Percentiles rank a stretch among this genome's conserved stretches.
Evolutionary conservation across 805 yeast species (phyloP).

Genomic region (Candida broadrunensis): DNA sequence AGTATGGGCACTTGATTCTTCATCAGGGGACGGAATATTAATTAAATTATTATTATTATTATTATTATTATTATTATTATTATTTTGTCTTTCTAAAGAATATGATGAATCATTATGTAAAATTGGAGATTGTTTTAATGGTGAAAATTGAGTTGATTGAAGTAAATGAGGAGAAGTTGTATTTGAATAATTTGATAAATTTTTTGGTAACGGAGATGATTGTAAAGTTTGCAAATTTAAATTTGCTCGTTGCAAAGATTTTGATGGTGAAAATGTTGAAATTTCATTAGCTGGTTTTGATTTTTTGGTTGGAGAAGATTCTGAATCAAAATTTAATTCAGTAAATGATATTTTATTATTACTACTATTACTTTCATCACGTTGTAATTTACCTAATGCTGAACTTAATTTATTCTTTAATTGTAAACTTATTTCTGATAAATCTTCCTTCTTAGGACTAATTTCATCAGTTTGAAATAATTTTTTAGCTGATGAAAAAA

Average conservation of each 20-base stretch:
- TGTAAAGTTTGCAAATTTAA: slow-evolving; percentile 37
- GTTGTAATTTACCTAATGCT: slow-evolving; percentile 40
- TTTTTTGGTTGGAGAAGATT: slow-evolving; percentile 25
- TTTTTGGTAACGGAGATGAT: slow-evolving; percentile 24
- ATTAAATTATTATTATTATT: slow-evolving; percentile 1
- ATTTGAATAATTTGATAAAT: slow-evolving; percentile 1
- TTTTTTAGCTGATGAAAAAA: slow-evolving; percentile 36
- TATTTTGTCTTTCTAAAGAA: too few relatives aligned
- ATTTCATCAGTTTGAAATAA: slow-evolving; percentile 28
- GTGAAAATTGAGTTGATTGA: slow-evolving; percentile 2
- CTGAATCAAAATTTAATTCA: slow-evolving; percentile 23
- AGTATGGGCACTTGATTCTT: slow-evolving; percentile 43
- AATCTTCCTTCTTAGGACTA: slow-evolving; percentile 25
- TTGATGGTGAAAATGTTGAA: slow-evolving; percentile 17
- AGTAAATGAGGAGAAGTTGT: slow-evolving; percentile 2
- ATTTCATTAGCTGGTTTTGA: slow-evolving; percentile 4
- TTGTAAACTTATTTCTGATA: slow-evolving; percentile 37
- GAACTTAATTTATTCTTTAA: slow-evolving; percentile 34
- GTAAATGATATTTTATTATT: slow-evolving; percentile 29
- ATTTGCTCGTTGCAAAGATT: slow-evolving; percentile 25
- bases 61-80: too few relatives aligned
- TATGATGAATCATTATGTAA: slow-evolving; percentile 1
- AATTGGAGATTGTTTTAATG: slow-evolving; percentile 8
- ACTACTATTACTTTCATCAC: slow-evolving; percentile 17
- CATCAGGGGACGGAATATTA: slow-evolving; percentile 27